Conservation (phyloP, 495 filamentous ascomycete genomes). For the Neurospora sp. region DNA sequence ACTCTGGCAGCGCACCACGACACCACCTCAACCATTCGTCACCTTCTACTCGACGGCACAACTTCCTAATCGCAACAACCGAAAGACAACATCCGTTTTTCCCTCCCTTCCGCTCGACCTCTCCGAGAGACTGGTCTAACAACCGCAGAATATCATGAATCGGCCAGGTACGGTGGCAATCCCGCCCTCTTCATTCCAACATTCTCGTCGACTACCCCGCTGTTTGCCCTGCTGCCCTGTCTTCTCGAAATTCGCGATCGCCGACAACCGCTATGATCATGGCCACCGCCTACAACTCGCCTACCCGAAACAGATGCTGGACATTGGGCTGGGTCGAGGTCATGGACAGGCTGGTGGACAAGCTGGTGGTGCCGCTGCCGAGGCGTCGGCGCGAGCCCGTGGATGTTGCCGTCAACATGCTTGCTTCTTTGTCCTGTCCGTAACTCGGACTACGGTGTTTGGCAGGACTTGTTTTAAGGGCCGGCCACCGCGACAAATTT, state of each 20-base stretch:
- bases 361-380: background rate
- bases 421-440: background rate
- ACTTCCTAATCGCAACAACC: background rate
- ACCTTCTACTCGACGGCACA: background rate
- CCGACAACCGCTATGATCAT: background rate
- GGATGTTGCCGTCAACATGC: background rate
- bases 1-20: background rate
- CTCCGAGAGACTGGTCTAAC: background rate
- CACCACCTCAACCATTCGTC: background rate
- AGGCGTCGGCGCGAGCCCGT: background rate
- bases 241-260: background rate
- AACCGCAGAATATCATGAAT: slow-evolving; percentile 36
- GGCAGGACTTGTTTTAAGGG: background rate
- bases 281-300: background rate
- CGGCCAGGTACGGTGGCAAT: slow-evolving; percentile 41
- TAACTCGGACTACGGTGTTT: background rate
- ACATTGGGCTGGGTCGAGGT: background rate
- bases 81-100: background rate
- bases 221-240: slow-evolving; percentile 16
- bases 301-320: background rate
- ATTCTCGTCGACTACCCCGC: slow-evolving; percentile 22
- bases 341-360: background rate
- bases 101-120: background rate
- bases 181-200: slow-evolving; percentile 16
- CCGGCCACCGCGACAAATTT: background rate